phyloP scores from a whole-genome alignment of 371 early-diverging fungal genomes.

The Blakeslea trispora region DNA sequence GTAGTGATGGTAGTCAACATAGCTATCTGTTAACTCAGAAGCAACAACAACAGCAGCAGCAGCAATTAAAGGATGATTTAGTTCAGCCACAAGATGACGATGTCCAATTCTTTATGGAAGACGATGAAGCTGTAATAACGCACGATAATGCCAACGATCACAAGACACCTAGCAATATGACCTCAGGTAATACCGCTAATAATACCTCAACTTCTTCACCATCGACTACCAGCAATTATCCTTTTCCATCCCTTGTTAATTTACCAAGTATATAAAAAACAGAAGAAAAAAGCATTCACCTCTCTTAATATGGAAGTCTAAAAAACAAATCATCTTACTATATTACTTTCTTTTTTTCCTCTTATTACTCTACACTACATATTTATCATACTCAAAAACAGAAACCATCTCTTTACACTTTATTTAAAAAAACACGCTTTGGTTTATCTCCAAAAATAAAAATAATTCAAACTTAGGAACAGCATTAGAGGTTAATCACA shows the following conservation, averaged over 20 bases:
- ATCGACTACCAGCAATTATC: not conserved
- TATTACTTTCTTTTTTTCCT: not conserved
- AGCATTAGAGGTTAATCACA: too few species aligned
- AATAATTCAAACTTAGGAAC: not conserved
- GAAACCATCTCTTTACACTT: not conserved
- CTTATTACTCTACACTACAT: not conserved
- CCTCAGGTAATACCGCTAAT: constrained; percentile 1
- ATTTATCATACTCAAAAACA: constrained; percentile 1
- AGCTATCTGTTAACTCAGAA: constrained; percentile 7
- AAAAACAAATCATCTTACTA: constrained; percentile 7
- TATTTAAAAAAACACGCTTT: not conserved
- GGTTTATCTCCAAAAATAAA: constrained; percentile 1
- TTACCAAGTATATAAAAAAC: constrained; percentile 15
- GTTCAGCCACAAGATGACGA: constrained; percentile 36
- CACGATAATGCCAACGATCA: constrained; percentile 19
- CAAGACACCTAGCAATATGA: constrained; percentile 17
- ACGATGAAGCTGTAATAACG: constrained; percentile 32
- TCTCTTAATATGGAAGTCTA: not conserved
- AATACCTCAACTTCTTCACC: not conserved
- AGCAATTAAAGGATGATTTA: constrained; percentile 7
- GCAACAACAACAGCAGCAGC: not conserved
- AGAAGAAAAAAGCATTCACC: not conserved
- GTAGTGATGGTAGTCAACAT: constrained; percentile 11
- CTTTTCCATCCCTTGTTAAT: constrained; percentile 19
- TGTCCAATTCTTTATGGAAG: constrained; percentile 54